Percentiles rank a stretch among this genome's conserved stretches.
phyloP scores from a whole-genome alignment of 345 rosid genomes.

The Populus davidiana region DNA sequence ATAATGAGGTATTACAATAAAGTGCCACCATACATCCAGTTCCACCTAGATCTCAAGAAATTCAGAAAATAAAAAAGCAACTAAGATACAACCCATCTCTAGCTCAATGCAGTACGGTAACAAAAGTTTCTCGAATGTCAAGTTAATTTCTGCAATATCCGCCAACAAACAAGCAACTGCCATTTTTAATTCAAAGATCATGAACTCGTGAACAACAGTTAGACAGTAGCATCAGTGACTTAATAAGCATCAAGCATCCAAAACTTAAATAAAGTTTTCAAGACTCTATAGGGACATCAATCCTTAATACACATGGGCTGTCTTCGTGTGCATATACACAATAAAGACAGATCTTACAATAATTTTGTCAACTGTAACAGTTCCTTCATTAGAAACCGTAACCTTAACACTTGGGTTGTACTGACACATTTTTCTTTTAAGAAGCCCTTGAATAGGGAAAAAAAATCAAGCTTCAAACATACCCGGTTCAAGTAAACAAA shows the following conservation, averaged over 20 bases:
- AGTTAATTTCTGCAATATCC: neutral
- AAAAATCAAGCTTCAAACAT: neutral
- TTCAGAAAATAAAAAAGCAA: neutral
- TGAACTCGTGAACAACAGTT: neutral
- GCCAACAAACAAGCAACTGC: neutral
- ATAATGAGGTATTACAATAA: neutral
- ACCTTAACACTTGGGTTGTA: too few species aligned
- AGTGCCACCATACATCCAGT: neutral
- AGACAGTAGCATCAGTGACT: too few species aligned
- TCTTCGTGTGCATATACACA: neutral
- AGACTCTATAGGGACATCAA: too few species aligned
- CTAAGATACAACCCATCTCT: neutral
- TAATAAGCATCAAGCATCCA: neutral
- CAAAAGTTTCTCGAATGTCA: neutral
- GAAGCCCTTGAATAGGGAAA: neutral
- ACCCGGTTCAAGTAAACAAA: neutral
- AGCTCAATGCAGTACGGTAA: neutral
- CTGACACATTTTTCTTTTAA: too few species aligned
- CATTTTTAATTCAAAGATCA: neutral
- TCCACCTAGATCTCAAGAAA: neutral
- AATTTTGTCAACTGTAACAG: neutral
- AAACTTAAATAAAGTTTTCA: too few species aligned
- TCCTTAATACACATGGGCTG: too few species aligned
- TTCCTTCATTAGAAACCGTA: neutral
- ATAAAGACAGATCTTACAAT: neutral